phyloP scores from a whole-genome alignment of 1,139 yeast species.

The Lodderomyces pseudojiufengensis region DNA sequence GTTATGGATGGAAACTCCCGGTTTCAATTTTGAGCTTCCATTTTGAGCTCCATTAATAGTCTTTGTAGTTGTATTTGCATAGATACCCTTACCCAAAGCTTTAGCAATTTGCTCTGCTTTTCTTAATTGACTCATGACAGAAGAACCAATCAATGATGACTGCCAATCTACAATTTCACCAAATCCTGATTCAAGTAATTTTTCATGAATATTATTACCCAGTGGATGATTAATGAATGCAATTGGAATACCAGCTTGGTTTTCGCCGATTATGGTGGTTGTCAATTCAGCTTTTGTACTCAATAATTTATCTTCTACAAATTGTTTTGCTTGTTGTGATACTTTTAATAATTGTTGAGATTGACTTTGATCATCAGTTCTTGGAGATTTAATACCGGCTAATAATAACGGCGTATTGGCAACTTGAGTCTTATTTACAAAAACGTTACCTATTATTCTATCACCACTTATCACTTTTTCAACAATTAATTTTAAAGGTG shows the following conservation, averaged over 20 bases:
- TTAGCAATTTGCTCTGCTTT: conserved; percentile 68
- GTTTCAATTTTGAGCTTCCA: conserved; percentile 27
- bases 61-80: conserved; percentile 39
- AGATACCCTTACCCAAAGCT: conserved; percentile 57
- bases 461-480: conserved; percentile 81
- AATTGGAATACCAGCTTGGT: conserved; percentile 60
- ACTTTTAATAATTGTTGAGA: conserved; percentile 48
- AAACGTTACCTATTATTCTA: conserved; percentile 57
- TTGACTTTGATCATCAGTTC: conserved; percentile 52
- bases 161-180: conserved; percentile 85
- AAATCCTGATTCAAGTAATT: conserved; percentile 63
- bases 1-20: conserved; percentile 47
- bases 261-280: conserved; percentile 57
- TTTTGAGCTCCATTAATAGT: conserved; percentile 14
- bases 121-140: conserved; percentile 58
- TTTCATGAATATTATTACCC: conserved; percentile 62
- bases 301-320: conserved; percentile 64
- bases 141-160: conserved; percentile 64
- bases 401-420: conserved; percentile 56
- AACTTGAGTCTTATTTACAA: conserved; percentile 41
- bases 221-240: conserved; percentile 69
- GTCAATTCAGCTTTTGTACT: conserved; percentile 54
- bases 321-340: conserved; percentile 65
- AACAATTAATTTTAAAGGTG: conserved; percentile 55
- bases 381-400: conserved; percentile 73